Evolutionary conservation across 164 flowering plant genomes (phyloP).

Genomic region (Stephania yunnanensis): DNA sequence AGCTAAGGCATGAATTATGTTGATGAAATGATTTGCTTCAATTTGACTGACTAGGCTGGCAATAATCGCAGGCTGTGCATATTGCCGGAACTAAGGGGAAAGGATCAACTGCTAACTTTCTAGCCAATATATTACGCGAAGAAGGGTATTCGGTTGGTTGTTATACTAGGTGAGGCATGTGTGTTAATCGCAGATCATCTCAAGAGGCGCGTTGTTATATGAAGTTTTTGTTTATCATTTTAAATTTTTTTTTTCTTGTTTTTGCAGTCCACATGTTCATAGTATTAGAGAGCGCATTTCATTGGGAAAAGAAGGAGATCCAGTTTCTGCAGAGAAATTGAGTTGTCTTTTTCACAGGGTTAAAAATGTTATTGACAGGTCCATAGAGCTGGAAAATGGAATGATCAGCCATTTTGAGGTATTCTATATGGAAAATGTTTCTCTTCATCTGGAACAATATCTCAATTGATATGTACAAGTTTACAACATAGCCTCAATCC

Average conservation of each 20-base stretch:
- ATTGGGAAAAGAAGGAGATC: constrained; percentile 55
- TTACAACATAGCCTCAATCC: too few species aligned
- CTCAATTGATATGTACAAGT: too few species aligned
- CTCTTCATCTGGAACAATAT: not conserved
- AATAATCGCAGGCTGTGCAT: constrained; percentile 58
- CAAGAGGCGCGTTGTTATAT: not conserved
- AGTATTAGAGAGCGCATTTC: constrained; percentile 80
- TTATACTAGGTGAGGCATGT: constrained; percentile 65
- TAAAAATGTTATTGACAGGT: constrained; percentile 45
- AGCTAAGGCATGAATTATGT: too few species aligned
- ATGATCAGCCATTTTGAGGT: constrained; percentile 91
- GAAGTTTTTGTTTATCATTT: not conserved
- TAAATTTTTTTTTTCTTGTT: constrained; percentile 8
- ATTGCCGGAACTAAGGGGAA: constrained; percentile 99
- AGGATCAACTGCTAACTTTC: constrained; percentile 94
- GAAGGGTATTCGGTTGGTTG: constrained; percentile 90
- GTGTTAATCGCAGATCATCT: not conserved
- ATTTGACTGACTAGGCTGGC: constrained; percentile 10
- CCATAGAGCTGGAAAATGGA: constrained; percentile 56
- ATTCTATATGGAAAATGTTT: not conserved
- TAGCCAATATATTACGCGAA: constrained; percentile 69
- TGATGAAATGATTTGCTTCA: not conserved
- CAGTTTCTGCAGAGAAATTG: constrained; percentile 50
- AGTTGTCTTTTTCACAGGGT: constrained; percentile 45
- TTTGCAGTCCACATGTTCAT: constrained; percentile 74